Conservation (phyloP, 129 eudicot species). For the Artemisia tridentata region DNA sequence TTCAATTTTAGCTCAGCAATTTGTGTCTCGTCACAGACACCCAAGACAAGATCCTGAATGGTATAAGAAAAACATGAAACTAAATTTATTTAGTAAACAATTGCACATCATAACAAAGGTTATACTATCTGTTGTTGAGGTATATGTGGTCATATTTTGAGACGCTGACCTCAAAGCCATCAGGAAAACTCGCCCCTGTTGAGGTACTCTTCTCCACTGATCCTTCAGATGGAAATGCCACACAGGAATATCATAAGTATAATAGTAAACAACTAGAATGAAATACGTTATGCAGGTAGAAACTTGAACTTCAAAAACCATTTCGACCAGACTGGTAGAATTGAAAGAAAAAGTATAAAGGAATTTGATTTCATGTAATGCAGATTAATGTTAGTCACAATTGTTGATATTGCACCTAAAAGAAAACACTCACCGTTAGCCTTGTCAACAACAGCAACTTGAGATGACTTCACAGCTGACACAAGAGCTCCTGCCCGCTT, state of each 20-base stretch:
- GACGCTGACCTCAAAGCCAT: conserved; percentile 68
- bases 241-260: conserved; percentile 1
- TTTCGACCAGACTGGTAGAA: conserved; percentile 3
- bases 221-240: conserved; percentile 33
- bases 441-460: conserved; percentile 44
- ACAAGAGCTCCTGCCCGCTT: conserved; percentile 40
- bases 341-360: not conserved
- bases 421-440: conserved; percentile 52
- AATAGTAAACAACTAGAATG: not conserved
- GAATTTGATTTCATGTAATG: not conserved
- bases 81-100: not conserved
- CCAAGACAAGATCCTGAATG: conserved; percentile 63
- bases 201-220: conserved; percentile 47
- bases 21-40: conserved; percentile 85
- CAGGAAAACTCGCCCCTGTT: conserved; percentile 55
- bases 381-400: conserved; percentile 2
- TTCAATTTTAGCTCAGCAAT: conserved; percentile 86
- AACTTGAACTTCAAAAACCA: not conserved
- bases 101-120: not conserved
- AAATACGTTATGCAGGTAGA: not conserved
- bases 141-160: not conserved
- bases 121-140: not conserved
- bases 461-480: conserved; percentile 63
- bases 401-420: not conserved
- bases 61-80: conserved; percentile 9